Conservation (phyloP, 768 basidiomycete genomes). For the Boletus rubropictus region DNA sequence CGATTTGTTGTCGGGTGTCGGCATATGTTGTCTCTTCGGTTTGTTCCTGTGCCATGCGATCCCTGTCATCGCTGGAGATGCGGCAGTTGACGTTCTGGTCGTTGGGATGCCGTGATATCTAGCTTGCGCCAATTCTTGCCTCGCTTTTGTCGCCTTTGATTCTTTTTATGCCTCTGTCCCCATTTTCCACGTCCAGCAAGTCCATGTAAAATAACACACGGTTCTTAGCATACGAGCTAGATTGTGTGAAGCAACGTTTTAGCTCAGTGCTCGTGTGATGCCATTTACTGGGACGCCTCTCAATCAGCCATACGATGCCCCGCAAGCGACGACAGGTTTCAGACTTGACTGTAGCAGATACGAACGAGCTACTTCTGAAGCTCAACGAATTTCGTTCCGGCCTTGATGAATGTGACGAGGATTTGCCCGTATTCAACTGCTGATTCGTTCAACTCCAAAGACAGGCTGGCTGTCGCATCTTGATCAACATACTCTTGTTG, state of each 20-base stretch:
- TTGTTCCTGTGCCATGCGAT: constrained; percentile 2
- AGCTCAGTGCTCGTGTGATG: no score
- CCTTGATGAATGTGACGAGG: no score
- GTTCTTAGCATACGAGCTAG: constrained; percentile 22
- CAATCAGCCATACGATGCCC: no score
- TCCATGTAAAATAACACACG: constrained; percentile 33
- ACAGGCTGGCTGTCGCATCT: no score
- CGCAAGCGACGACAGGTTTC: no score
- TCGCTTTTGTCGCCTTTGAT: constrained; percentile 10
- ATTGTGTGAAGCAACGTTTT: constrained; percentile 1
- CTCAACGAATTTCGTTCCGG: no score
- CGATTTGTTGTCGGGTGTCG: constrained; percentile 12
- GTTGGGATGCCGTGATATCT: constrained; percentile 15
- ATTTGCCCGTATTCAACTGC: no score
- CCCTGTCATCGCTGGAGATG: constrained; percentile 8
- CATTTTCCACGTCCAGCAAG: constrained; percentile 23
- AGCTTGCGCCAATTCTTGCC: constrained; percentile 22
- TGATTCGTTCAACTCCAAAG: no score
- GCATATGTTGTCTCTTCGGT: constrained; percentile 5
- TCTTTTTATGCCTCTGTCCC: constrained; percentile 5
- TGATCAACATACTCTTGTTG: no score
- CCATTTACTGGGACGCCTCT: no score
- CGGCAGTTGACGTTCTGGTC: constrained; percentile 1
- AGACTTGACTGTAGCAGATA: no score
- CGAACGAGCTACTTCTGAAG: no score